Base-by-base conservation (phyloP, 2,329 filamentous ascomycete species). In the Monilinia aucupariae region DNA sequence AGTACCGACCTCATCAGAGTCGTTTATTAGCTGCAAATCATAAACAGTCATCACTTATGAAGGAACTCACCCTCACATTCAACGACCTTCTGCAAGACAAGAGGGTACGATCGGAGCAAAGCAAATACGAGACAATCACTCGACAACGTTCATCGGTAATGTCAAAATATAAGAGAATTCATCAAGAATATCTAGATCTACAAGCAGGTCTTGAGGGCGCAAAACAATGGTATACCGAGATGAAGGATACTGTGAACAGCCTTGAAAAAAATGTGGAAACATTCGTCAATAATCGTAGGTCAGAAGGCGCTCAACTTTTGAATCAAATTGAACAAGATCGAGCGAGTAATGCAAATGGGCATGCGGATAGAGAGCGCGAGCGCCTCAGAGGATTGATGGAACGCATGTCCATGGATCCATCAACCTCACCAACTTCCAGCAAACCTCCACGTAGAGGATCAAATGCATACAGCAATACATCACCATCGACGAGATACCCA, bases 261-360 rank as follows among this genome's bases (percentile, higher is more conserved):
- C 79, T 97, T 48, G 86, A 92, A 71, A 94, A 96, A 82, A 99
- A 99, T 71, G 94, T 99, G 1, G 93, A 97, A 68, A 90, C 89
- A 0, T 99, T 99, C 76, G 92, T 99, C 68, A 96, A 92, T 78
- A 99, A 99, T 75, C 85, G 94, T 59, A 82, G 92, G 65, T 88
- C 90, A 0, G 94, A 99, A 78, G 94, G 94, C 4, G 91, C 91
- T 0, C 91, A 96, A 74, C 82, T 99, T 6, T 83, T 99, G 43
- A 86, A 85, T 69, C 89, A 92, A 69, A 99, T 99, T 59, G 73
- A 75, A 65, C 70, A 73, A 50, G 73, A 74, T 48, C 65, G 72
- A 63, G 68, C 70, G 25, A 66, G 64, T 43, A 71, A 66, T 64
- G 69, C 70, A 8, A 73, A 65, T 59, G 73, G 71, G 2, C 71